Percentiles rank a stretch among this genome's conserved stretches.
These are phyloP conservation scores for Xylaria sp. DNA, from an alignment of 2,329 filamentous ascomycete species.

Conservation along the genomic window DNA sequence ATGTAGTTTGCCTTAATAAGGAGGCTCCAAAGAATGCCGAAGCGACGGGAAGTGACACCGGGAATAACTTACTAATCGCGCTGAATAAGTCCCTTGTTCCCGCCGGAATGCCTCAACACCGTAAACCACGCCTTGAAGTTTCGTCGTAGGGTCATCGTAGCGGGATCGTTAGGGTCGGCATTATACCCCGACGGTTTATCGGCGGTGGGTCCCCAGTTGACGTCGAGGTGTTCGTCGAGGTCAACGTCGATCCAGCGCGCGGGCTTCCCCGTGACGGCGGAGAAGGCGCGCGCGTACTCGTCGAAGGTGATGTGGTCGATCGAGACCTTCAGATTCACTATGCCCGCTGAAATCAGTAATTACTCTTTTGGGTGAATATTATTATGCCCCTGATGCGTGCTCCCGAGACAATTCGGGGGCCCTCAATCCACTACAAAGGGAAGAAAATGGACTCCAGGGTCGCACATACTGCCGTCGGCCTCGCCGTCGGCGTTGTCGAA, in stretches of 20 bases:
- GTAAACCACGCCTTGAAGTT: constrained; percentile 65
- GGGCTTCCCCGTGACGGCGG: constrained; percentile 54
- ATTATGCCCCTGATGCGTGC: too few relatives aligned
- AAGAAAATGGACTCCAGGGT: too few relatives aligned
- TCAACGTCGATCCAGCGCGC: constrained; percentile 53
- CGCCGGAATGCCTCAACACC: constrained; percentile 55
- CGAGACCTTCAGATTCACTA: constrained; percentile 58
- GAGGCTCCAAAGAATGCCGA: background rate
- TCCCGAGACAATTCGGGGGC: too few relatives aligned
- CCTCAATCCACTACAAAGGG: too few relatives aligned
- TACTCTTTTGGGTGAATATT: too few relatives aligned
- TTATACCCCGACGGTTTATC: constrained; percentile 52
- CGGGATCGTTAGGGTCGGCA: constrained; percentile 46
- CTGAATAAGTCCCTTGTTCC: constrained; percentile 54
- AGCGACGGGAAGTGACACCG: background rate
- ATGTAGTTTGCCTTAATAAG: too few relatives aligned
- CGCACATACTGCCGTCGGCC: constrained; percentile 55
- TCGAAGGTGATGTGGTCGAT: constrained; percentile 54
- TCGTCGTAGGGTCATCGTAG: constrained; percentile 53
- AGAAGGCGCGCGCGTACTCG: constrained; percentile 56
- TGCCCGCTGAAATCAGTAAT: too few relatives aligned
- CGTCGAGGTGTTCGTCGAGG: constrained; percentile 51
- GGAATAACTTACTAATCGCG: constrained; percentile 53
- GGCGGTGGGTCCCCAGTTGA: constrained; percentile 33
- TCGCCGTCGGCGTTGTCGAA: constrained; percentile 57